phyloP scores from a whole-genome alignment of 176 grass and related monocot genomes.

The Alopecurus myosuroides region DNA sequence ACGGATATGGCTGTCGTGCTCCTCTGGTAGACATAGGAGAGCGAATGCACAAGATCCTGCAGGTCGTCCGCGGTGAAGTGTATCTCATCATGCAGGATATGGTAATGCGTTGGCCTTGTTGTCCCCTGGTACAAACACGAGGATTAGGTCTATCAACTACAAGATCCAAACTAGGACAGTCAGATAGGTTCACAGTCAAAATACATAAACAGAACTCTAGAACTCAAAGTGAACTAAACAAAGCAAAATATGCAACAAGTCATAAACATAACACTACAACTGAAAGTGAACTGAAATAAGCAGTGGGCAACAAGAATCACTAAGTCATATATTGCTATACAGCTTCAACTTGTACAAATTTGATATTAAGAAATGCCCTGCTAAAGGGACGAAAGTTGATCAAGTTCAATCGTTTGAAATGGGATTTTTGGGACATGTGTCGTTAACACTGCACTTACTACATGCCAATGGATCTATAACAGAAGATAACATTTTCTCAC shows the following conservation, averaged over 20 bases:
- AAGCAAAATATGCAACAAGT: background rate
- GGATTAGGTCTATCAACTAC: background rate
- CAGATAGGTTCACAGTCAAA: background rate
- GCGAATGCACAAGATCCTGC: conserved; percentile 80
- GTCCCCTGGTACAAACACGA: conserved; percentile 57
- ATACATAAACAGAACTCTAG: background rate
- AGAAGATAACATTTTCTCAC: background rate
- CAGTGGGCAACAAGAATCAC: background rate
- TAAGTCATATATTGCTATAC: background rate
- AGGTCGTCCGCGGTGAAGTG: conserved; percentile 66
- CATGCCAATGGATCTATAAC: background rate
- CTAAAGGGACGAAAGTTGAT: background rate
- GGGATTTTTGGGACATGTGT: background rate
- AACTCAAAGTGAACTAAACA: background rate
- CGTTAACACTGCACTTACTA: background rate
- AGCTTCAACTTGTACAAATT: background rate
- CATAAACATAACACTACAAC: background rate
- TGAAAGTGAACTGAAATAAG: background rate
- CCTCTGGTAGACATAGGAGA: conserved; percentile 93
- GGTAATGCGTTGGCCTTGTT: conserved; percentile 77
- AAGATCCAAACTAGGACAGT: background rate
- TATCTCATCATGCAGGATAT: conserved; percentile 85
- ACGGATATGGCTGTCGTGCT: conserved; percentile 93
- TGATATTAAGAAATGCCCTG: background rate
- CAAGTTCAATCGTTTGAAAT: background rate